These are phyloP conservation scores for Fusarium armeniacum DNA, from an alignment of 2,329 filamentous ascomycete genomes.

Conservation along the genomic window DNA sequence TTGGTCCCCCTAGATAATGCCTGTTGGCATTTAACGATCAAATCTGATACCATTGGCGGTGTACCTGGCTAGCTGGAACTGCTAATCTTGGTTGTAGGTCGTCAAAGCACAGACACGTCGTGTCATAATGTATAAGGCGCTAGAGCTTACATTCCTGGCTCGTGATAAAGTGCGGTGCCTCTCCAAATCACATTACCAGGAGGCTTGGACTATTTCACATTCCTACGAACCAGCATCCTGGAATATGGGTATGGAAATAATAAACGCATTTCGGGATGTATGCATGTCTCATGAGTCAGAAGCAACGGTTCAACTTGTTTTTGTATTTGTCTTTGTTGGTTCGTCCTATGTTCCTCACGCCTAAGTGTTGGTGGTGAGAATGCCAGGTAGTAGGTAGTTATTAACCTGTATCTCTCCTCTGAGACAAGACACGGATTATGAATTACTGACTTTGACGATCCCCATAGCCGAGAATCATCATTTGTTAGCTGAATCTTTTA, in stretches of 20 bases:
- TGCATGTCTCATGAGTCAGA: constrained; percentile 23
- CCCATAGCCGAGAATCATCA: neutral
- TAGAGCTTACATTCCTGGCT: constrained; percentile 29
- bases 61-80: neutral
- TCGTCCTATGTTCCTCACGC: constrained; percentile 1
- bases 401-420: constrained; percentile 2
- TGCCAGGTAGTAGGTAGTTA: neutral
- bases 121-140: constrained; percentile 20
- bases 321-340: neutral
- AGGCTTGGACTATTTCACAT: constrained; percentile 20
- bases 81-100: constrained; percentile 7
- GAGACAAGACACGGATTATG: constrained; percentile 6
- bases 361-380: neutral
- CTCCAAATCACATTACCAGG: constrained; percentile 6
- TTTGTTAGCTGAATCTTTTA: neutral
- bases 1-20: constrained; percentile 31
- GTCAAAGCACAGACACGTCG: constrained; percentile 10
- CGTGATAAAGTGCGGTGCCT: constrained; percentile 27
- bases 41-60: constrained; percentile 4
- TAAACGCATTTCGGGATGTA: neutral
- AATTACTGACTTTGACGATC: neutral
- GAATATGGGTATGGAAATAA: constrained; percentile 13
- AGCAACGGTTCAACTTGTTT: constrained; percentile 1
- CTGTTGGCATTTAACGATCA: constrained; percentile 18
- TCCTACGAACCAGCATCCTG: constrained; percentile 31